These are phyloP conservation scores for Fragaria iinumae DNA, from an alignment of 306 rosid genomes.

Conservation along the genomic window DNA sequence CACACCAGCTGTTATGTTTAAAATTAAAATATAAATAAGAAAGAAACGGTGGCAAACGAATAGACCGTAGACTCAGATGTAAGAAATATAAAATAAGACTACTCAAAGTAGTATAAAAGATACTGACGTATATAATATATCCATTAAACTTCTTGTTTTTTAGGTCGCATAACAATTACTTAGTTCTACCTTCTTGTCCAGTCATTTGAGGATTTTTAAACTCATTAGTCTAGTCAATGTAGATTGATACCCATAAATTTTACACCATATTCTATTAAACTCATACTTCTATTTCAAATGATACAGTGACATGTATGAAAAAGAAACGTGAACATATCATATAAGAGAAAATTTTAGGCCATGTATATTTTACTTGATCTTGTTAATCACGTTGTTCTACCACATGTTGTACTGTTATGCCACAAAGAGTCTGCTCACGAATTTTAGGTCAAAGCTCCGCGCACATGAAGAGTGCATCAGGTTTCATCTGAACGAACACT, in stretches of 20 bases:
- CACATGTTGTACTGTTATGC: not conserved
- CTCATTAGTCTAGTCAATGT: too few species aligned
- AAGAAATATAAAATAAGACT: rapidly evolving
- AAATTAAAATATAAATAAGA: not conserved
- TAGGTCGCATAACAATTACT: not conserved
- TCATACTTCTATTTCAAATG: too few species aligned
- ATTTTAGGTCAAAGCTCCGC: not conserved
- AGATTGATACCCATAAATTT: too few species aligned
- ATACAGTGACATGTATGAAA: too few species aligned
- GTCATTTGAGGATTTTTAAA: not conserved
- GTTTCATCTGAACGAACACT: not conserved
- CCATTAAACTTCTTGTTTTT: not conserved
- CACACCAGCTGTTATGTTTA: not conserved
- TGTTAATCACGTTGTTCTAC: not conserved
- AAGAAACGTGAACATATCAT: too few species aligned
- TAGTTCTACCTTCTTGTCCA: too few species aligned
- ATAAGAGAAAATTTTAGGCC: too few species aligned
- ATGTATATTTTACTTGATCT: not conserved
- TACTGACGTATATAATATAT: not conserved
- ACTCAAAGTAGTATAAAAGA: not conserved
- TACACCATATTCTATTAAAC: too few species aligned
- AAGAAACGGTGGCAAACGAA: rapidly evolving
- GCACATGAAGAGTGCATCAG: not conserved
- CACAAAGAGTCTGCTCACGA: not conserved
- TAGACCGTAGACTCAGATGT: rapidly evolving